Evolutionary conservation across 768 basidiomycete species (phyloP).

Genomic region (Crassisporium funariophilum): DNA sequence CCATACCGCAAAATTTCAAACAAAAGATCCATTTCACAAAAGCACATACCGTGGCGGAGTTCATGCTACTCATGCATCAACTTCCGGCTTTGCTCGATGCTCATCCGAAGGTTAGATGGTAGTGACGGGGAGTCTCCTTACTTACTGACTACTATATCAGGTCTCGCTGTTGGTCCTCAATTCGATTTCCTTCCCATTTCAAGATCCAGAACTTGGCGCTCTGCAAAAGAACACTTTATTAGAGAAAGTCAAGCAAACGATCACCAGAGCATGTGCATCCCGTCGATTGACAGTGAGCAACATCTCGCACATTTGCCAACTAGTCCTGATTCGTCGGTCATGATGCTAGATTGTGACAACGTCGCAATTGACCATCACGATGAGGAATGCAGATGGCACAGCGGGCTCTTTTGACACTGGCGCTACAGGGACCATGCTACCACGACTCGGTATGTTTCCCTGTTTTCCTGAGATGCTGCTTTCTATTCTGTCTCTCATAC

Average conservation of each 20-base stretch:
- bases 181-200: conserved; percentile 70
- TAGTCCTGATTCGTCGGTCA: too few species aligned
- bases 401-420: conserved; percentile 68
- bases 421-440: conserved; percentile 63
- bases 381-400: conserved; percentile 64
- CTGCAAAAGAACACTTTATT: conserved; percentile 46
- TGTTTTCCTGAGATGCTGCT: neutral
- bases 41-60: conserved; percentile 50
- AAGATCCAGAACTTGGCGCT: conserved; percentile 42
- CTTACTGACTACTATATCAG: conserved; percentile 32
- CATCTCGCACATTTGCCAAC: too few species aligned
- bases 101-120: conserved; percentile 45
- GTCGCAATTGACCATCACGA: conserved; percentile 70
- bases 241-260: conserved; percentile 51
- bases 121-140: conserved; percentile 2
- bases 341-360: conserved; percentile 59
- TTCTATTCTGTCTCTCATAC: neutral
- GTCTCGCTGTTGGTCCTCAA: conserved; percentile 63
- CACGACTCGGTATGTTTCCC: conserved; percentile 57
- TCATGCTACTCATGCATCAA: conserved; percentile 61
- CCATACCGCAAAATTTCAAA: neutral
- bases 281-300: conserved; percentile 50
- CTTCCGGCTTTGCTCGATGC: conserved; percentile 47
- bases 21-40: conserved; percentile 40
- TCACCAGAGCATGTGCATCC: conserved; percentile 51